Base-by-base conservation (phyloP, 331 rosid species). In the Dryas integrifolia region DNA sequence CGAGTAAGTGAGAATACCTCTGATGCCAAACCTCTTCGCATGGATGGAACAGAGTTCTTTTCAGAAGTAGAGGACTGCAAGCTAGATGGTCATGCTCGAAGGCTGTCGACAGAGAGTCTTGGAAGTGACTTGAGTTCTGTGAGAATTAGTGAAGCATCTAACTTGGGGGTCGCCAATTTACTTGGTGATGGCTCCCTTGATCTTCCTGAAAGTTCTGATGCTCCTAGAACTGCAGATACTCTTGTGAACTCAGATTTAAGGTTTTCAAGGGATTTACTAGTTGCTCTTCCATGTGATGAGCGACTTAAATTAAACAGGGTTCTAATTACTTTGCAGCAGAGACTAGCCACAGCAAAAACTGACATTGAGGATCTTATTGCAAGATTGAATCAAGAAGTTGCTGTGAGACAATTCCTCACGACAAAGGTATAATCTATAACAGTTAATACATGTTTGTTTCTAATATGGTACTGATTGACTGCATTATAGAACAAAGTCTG, bases 341-440 rank as follows among this genome's bases (percentile, higher is more conserved):
- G 96, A 81, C 43, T 89, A 71, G 72, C 72, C 69, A 86, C 88
- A 7, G 87, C 91, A 50, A 89, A 83, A 82, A 76, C 92, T 41
- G 97, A 88, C 63, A 75, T 84, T 38, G 97, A 91, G 82, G 91
- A 88, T 88, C 92, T 91, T 82, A 58, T 89, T 74, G 91, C 96
- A 66, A 88, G 98, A 82, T 80, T 87, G 80, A 83, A 89, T 82
- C 96, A 94, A 83, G 98, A 94, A 84, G 85, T 77, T 82, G 86
- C 97, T 62, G 88, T 87, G 67, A 88, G 90, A 80, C 86, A 88
- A 76, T 89, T 88, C 76, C 97, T 94, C 66, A 81, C 80, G 10
- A 89, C 85, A 39, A 91, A 91, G 97, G 98, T 91, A 78, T 70
- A 38, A n/a, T 38, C 52, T 51, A 12, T 21, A 55, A 40, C 18